phyloP scores from a whole-genome alignment of 352 stramenopile species.

The Phytophthora colocasiae region DNA sequence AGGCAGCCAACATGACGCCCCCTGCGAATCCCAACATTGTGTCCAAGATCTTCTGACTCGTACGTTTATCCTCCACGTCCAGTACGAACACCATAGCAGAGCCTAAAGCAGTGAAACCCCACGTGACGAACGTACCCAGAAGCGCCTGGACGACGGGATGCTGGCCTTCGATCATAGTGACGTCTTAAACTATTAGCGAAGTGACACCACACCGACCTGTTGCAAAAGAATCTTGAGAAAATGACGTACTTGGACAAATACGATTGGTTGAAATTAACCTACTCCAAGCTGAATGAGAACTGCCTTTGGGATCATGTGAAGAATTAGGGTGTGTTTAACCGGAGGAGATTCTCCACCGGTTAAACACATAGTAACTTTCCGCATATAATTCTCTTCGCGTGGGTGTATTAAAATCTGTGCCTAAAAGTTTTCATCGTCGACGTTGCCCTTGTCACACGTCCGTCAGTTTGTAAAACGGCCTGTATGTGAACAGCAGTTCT shows the following conservation, averaged over 20 bases:
- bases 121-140: constrained; percentile 85
- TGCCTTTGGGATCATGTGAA: too few relatives aligned
- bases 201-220: not conserved
- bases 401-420: too few relatives aligned
- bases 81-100: constrained; percentile 85
- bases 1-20: constrained; percentile 91
- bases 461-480: constrained; percentile 13
- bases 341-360: too few relatives aligned
- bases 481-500: constrained; percentile 11
- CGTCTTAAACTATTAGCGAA: not conserved
- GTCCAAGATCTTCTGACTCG: constrained; percentile 86
- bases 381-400: not conserved
- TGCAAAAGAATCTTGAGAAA: not conserved
- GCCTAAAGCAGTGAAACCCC: constrained; percentile 83
- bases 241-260: constrained; percentile 16
- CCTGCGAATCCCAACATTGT: constrained; percentile 90
- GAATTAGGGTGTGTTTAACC: too few relatives aligned
- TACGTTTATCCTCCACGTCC: constrained; percentile 76
- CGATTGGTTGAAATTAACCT: constrained; percentile 6
- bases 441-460: constrained; percentile 12
- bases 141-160: constrained; percentile 84
- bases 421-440: not conserved
- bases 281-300: too few relatives aligned
- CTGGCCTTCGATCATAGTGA: constrained; percentile 76
- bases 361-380: too few relatives aligned